Base-by-base conservation (phyloP, 352 stramenopile species). In the Phytophthora cryptogea region DNA sequence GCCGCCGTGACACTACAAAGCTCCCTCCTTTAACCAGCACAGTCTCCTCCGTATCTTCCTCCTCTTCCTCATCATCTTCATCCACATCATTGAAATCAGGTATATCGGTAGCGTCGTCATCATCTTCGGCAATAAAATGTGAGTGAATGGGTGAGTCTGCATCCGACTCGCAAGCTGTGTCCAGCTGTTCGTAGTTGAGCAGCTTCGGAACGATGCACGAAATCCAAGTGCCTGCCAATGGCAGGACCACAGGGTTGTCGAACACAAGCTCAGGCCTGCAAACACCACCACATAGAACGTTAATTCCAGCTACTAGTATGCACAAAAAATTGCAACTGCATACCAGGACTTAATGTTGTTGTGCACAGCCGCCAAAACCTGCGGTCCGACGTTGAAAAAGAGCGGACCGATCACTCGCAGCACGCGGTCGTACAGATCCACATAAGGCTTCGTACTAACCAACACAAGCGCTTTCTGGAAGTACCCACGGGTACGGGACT, bases 381-480 rank as follows among this genome's bases (percentile, higher is more conserved):
- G 62, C 33, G 75, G 74, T 4, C 86, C 88, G 5, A 70, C 70
- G 51, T 90, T 76, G 63, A 96, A 96, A 56, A 86, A 95, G 27
- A 93, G 69, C 44, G 86, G 88, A 0, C 84, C 88, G 10, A 89
- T 66, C 33, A 93, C 70, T 8, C 75, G 74, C 16, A 92, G 61
- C 30, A 90, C 69, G 40, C 84, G 82, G 28, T 92, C 81, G 42
- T 91, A 93, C 7, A 96, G 65, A 65, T 90, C 85, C 17, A 93
- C 68, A 48, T 81, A 95, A 2, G 88, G 86, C 32, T 80, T 75
- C 1, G 76, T 65, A 26, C 68, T 87, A 13, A 96, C 68, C 6
- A 94, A 49, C n/a, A 96, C 83, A n/a, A 96, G 59, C 20, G 88
- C 76, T 44, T 90, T 89, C 42, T 96, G 88, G 46, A 92, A 86